Conservation (phyloP, 2,329 filamentous ascomycete genomes). For the Akanthomyces muscarius region DNA sequence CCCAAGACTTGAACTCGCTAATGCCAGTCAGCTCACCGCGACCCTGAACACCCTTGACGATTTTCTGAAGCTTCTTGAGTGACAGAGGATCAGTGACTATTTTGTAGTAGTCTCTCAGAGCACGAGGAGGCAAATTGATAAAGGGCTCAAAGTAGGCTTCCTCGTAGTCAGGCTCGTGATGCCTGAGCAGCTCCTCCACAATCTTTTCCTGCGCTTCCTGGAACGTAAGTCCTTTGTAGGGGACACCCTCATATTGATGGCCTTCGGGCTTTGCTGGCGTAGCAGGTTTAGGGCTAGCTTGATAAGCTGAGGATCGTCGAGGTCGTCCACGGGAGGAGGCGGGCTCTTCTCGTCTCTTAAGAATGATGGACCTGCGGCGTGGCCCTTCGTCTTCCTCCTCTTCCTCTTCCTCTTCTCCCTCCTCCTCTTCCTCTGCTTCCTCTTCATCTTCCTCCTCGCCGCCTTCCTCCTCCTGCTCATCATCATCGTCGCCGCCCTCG, state of each 20-base stretch:
- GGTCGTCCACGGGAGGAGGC: constrained; percentile 31
- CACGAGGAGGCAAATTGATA: constrained; percentile 69
- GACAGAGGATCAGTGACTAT: constrained; percentile 78
- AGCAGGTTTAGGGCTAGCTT: constrained; percentile 33
- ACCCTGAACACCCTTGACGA: constrained; percentile 68
- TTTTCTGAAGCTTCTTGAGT: constrained; percentile 71
- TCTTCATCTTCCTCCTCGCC: constrained; percentile 26
- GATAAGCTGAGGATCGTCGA: constrained; percentile 31
- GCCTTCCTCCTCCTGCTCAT: constrained; percentile 35
- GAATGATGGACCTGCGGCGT: constrained; percentile 31
- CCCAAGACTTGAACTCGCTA: constrained; percentile 76
- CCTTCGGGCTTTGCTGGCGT: constrained; percentile 42
- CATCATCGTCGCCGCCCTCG: constrained; percentile 32
- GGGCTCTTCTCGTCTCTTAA: constrained; percentile 29
- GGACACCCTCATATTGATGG: constrained; percentile 50
- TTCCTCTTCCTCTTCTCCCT: constrained; percentile 27
- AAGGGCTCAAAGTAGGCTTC: constrained; percentile 71
- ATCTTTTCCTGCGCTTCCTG: constrained; percentile 86
- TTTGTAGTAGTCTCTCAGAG: constrained; percentile 80
- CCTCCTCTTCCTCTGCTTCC: constrained; percentile 25
- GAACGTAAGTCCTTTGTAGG: constrained; percentile 70
- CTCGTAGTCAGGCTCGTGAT: constrained; percentile 63
- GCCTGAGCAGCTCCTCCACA: constrained; percentile 68
- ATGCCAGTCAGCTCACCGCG: constrained; percentile 59
- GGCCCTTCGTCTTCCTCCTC: constrained; percentile 28